Conservation (phyloP, 441 rosid species). For the Erodium moschatum region DNA sequence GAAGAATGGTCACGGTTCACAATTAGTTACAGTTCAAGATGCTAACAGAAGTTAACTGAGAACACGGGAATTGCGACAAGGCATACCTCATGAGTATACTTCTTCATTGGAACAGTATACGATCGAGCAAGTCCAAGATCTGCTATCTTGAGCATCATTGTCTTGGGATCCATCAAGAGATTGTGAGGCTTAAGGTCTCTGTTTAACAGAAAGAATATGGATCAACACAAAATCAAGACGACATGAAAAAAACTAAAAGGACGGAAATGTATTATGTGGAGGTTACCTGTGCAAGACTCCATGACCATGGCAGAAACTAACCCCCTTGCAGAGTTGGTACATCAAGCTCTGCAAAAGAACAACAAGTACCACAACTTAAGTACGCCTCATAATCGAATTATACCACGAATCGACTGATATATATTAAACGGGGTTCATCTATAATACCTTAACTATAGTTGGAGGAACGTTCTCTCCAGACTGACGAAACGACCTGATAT, state of each 20-base stretch:
- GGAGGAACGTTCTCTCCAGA: constrained; percentile 46
- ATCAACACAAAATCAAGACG: background rate
- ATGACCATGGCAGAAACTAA: constrained; percentile 83
- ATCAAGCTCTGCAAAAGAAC: constrained; percentile 54
- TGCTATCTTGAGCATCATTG: constrained; percentile 76
- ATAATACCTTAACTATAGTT: constrained; percentile 42
- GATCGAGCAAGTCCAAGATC: constrained; percentile 92
- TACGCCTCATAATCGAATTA: too few relatives aligned
- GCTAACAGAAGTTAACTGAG: background rate
- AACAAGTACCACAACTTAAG: too few relatives aligned
- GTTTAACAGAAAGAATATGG: constrained; percentile 1
- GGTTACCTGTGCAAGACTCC: constrained; percentile 83
- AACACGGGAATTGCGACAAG: background rate
- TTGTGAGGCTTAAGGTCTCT: constrained; percentile 98
- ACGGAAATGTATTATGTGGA: background rate
- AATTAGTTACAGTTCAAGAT: background rate
- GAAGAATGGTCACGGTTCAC: constrained; percentile 1
- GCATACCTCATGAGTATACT: constrained; percentile 82
- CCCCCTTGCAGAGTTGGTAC: constrained; percentile 93
- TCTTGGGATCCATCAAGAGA: constrained; percentile 73
- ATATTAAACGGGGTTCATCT: background rate
- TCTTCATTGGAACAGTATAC: constrained; percentile 80
- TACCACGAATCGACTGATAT: background rate
- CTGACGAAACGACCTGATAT: constrained; percentile 57
- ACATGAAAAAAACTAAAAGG: background rate